These are phyloP conservation scores for Fulvia fulva DNA, from an alignment of 2,329 filamentous ascomycete species.

Conservation along the genomic window DNA sequence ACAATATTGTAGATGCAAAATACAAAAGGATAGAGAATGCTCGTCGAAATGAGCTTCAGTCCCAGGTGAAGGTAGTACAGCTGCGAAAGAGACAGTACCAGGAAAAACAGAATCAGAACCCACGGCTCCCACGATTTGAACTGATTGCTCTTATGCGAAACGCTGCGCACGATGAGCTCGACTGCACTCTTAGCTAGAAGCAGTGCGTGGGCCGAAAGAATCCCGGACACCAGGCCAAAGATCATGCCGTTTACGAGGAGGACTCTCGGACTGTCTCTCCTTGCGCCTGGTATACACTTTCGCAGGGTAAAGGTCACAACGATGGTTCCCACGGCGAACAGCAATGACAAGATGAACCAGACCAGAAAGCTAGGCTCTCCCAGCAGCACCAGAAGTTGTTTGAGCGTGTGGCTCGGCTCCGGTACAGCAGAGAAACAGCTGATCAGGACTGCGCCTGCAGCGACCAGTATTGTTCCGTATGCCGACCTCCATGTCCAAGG, in stretches of 20 bases:
- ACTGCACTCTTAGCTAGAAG: slow-evolving; percentile 95
- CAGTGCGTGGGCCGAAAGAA: slow-evolving; percentile 87
- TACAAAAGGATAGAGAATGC: slow-evolving; percentile 90
- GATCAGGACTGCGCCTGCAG: slow-evolving; percentile 82
- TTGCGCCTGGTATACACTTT: slow-evolving; percentile 28
- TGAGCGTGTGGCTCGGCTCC: slow-evolving; percentile 82
- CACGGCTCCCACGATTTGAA: slow-evolving; percentile 95
- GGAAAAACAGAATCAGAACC: slow-evolving; percentile 78
- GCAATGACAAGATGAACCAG: slow-evolving; percentile 80
- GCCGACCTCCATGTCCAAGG: slow-evolving; percentile 94
- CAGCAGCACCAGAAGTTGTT: slow-evolving; percentile 74
- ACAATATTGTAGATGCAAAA: slow-evolving; percentile 99
- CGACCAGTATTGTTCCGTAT: slow-evolving; percentile 82
- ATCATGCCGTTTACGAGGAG: slow-evolving; percentile 73
- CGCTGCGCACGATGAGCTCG: slow-evolving; percentile 82
- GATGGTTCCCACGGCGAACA: slow-evolving; percentile 66
- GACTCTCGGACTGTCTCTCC: slow-evolving; percentile 38
- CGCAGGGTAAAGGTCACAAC: slow-evolving; percentile 53
- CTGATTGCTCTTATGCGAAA: slow-evolving; percentile 82
- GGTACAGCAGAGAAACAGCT: slow-evolving; percentile 91
- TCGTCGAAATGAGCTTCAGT: slow-evolving; percentile 90
- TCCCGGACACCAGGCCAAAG: slow-evolving; percentile 83
- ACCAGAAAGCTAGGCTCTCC: slow-evolving; percentile 70
- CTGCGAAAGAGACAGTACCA: slow-evolving; percentile 79
- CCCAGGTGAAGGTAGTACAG: slow-evolving; percentile 94